phyloP scores from a whole-genome alignment of 73 alveolate species.

The Symbiodinium pilosum region DNA sequence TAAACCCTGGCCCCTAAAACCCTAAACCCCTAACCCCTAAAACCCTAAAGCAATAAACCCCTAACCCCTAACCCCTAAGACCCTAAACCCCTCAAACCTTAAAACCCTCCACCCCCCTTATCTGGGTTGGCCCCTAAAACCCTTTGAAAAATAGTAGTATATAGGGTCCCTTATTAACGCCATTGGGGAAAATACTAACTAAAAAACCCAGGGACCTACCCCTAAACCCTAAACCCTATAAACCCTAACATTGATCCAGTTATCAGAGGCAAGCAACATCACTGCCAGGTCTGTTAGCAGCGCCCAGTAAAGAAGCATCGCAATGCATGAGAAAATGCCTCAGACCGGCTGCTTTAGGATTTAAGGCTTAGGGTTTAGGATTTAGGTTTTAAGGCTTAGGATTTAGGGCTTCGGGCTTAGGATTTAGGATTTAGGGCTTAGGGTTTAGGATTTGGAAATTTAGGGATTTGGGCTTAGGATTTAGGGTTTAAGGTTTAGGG shows the following conservation, averaged over 20 bases:
- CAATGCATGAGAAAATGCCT: slow-evolving; percentile 51
- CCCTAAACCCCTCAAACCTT: not conserved
- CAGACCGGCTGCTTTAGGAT: not conserved
- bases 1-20: not conserved
- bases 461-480: not conserved
- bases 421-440: not conserved
- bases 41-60: not conserved
- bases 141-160: too few relatives aligned
- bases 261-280: not conserved
- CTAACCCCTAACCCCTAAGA: not conserved
- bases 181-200: not conserved
- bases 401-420: not conserved
- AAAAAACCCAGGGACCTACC: not conserved
- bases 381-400: not conserved
- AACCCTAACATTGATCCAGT: too few relatives aligned
- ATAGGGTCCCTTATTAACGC: not conserved
- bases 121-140: too few relatives aligned
- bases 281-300: slow-evolving; percentile 51
- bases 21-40: not conserved
- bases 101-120: not conserved
- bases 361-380: not conserved
- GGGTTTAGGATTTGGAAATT: not conserved
- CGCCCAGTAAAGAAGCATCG: slow-evolving; percentile 90
- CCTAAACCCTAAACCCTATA: not conserved
- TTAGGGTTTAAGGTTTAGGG: not conserved